A percentile compares a stretch with the other conserved stretches of the same genome.
These are phyloP conservation scores for Pythium oligandrum DNA, from an alignment of 352 stramenopile genomes.

Conservation along the genomic window DNA sequence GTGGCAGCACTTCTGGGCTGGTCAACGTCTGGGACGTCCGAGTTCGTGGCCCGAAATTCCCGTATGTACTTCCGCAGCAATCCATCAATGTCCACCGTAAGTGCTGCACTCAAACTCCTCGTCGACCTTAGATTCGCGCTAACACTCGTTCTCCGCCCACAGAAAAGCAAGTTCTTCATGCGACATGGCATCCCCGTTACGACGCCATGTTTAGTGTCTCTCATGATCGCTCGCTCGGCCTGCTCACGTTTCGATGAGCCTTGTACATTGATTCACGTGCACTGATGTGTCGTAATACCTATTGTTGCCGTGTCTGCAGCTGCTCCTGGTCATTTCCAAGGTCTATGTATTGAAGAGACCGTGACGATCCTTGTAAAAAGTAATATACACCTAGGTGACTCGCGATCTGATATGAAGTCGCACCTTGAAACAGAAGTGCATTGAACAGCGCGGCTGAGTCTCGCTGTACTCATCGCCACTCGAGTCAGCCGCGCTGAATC, in stretches of 20 bases:
- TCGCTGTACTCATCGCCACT: too few relatives aligned
- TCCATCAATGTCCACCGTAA: conserved; percentile 70
- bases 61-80: conserved; percentile 62
- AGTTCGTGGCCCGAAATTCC: conserved; percentile 52
- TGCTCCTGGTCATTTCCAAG: too few relatives aligned
- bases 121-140: too few relatives aligned
- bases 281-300: too few relatives aligned
- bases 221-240: conserved; percentile 67
- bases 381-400: too few relatives aligned
- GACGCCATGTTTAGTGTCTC: conserved; percentile 86
- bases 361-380: too few relatives aligned
- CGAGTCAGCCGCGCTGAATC: too few relatives aligned
- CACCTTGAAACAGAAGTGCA: too few relatives aligned
- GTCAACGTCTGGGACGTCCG: conserved; percentile 74
- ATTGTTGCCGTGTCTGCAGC: too few relatives aligned
- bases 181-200: conserved; percentile 80
- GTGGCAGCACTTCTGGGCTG: conserved; percentile 24
- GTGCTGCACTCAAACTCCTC: conserved; percentile 17
- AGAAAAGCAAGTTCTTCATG: conserved; percentile 84
- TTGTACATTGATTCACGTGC: background rate
- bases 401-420: too few relatives aligned
- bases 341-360: too few relatives aligned
- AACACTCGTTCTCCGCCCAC: background rate
- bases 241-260: conserved; percentile 62
- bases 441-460: too few relatives aligned